Conservation (phyloP, 202 grass and related monocot genomes). For the Saccharum hybrid region DNA sequence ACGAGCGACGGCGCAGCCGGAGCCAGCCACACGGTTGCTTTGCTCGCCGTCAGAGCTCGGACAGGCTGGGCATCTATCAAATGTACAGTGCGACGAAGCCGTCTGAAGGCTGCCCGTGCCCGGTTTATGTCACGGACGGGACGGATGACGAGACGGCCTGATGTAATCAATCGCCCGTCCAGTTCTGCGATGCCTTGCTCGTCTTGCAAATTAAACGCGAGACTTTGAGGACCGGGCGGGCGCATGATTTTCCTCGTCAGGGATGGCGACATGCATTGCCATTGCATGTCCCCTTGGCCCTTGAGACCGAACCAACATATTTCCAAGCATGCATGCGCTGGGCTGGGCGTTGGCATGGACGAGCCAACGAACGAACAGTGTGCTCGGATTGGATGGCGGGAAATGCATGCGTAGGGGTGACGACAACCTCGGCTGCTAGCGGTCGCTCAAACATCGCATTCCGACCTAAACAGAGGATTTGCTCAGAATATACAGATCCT, state of each 20-base stretch:
- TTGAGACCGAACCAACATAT: too few relatives aligned
- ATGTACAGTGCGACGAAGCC: too few relatives aligned
- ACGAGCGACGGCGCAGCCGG: too few relatives aligned
- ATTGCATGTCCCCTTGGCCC: not conserved
- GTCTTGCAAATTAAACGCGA: not conserved
- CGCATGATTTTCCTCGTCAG: not conserved
- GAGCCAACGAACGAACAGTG: not conserved
- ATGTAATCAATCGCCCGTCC: not conserved
- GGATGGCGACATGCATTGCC: not conserved
- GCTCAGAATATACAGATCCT: not conserved
- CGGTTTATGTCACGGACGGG: too few relatives aligned
- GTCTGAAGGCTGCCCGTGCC: too few relatives aligned
- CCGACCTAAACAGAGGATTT: not conserved
- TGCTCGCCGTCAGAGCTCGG: not conserved
- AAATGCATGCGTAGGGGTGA: conserved; percentile 9
- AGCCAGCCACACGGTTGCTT: not conserved
- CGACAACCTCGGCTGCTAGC: not conserved
- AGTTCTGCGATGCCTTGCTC: conserved; percentile 7
- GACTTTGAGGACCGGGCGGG: not conserved
- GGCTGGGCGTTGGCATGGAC: not conserved
- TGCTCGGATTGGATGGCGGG: not conserved
- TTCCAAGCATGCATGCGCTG: too few relatives aligned
- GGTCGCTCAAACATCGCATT: conserved; percentile 31
- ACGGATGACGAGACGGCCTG: conserved; percentile 15
- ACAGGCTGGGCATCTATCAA: not conserved